Conservation (phyloP, 2,329 filamentous ascomycete species). For the Exserohilum turcica region DNA sequence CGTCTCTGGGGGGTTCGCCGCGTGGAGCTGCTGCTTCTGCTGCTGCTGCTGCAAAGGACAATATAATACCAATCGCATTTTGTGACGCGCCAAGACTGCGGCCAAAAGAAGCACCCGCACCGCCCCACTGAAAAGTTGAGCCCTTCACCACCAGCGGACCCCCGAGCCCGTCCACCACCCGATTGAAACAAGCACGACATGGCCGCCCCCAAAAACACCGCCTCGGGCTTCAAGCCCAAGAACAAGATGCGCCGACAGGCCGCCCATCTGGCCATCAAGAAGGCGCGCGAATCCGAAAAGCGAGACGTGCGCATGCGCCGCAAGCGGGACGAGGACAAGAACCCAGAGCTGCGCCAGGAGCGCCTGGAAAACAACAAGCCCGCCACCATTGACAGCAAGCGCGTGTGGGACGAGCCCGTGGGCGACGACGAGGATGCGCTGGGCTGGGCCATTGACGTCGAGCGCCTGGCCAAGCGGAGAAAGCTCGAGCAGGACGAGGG, state of each 20-base stretch:
- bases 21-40: constrained; percentile 12
- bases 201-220: constrained; percentile 56
- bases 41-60: too few species aligned
- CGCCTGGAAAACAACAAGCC: constrained; percentile 80
- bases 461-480: constrained; percentile 51
- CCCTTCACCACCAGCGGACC: not conserved
- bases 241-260: constrained; percentile 83
- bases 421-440: constrained; percentile 52
- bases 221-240: constrained; percentile 61
- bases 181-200: too few species aligned
- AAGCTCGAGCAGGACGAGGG: constrained; percentile 48
- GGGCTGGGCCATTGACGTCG: constrained; percentile 53
- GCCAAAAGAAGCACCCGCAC: constrained; percentile 7
- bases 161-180: not conserved
- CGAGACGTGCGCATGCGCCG: constrained; percentile 77
- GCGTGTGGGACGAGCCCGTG: constrained; percentile 76
- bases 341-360: constrained; percentile 75
- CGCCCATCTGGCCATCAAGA: constrained; percentile 81
- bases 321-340: constrained; percentile 82
- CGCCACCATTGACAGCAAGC: constrained; percentile 49
- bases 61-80: not conserved
- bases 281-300: constrained; percentile 71
- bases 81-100: constrained; percentile 16
- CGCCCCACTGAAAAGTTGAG: constrained; percentile 24
- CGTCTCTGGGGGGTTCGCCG: not conserved